These are phyloP conservation scores for Cryphonectria japonica DNA, from an alignment of 2,329 filamentous ascomycete genomes.

Conservation along the genomic window DNA sequence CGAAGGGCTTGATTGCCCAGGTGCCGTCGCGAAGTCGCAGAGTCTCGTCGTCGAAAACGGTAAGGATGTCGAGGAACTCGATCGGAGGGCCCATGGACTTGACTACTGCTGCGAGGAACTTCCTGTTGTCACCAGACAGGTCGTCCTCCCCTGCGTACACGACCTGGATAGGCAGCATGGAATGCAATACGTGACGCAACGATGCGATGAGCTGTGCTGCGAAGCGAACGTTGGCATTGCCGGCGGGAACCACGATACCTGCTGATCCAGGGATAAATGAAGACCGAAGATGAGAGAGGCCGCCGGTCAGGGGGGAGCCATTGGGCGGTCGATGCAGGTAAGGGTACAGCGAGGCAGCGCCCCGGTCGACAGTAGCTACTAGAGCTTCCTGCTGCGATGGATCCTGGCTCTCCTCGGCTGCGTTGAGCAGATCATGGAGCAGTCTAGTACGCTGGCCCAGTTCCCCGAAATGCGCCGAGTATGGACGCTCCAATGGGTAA, in stretches of 20 bases:
- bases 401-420: slow-evolving; percentile 21
- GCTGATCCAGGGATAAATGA: slow-evolving; percentile 31
- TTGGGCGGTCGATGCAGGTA: slow-evolving; percentile 31
- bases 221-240: slow-evolving; percentile 39
- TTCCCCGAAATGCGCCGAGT: slow-evolving; percentile 40
- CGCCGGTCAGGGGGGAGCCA: slow-evolving; percentile 18
- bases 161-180: slow-evolving; percentile 41
- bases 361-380: slow-evolving; percentile 25
- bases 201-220: slow-evolving; percentile 41
- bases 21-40: slow-evolving; percentile 38
- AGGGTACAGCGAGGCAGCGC: slow-evolving; percentile 34
- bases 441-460: slow-evolving; percentile 37
- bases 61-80: slow-evolving; percentile 40
- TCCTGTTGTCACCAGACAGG: slow-evolving; percentile 34
- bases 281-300: slow-evolving; percentile 31
- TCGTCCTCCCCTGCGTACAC: slow-evolving; percentile 43
- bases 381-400: slow-evolving; percentile 23
- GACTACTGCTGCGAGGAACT: slow-evolving; percentile 29
- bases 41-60: slow-evolving; percentile 39
- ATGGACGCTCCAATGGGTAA: slow-evolving; percentile 37
- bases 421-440: slow-evolving; percentile 33
- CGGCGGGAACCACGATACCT: slow-evolving; percentile 44
- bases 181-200: slow-evolving; percentile 37
- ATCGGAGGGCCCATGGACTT: slow-evolving; percentile 30
- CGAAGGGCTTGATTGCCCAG: slow-evolving; percentile 49